Conservation (phyloP, 2,329 filamentous ascomycete species). For the Colletotrichum sp. region DNA sequence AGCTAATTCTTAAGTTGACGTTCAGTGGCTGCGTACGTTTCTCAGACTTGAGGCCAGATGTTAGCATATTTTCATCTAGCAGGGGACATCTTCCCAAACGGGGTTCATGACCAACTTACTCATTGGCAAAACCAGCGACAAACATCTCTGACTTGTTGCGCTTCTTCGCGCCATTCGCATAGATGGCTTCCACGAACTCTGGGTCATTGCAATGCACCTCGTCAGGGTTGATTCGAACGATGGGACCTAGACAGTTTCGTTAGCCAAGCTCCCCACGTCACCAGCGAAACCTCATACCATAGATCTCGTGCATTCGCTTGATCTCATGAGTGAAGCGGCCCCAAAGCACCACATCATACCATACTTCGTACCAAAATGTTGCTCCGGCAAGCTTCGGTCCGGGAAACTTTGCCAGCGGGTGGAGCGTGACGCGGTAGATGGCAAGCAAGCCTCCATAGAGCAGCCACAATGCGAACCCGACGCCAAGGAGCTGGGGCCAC, state of each 20-base stretch:
- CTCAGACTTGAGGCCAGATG: not conserved
- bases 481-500: not conserved
- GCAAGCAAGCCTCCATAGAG: not conserved
- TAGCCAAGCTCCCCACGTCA: not conserved
- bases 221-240: slow-evolving; percentile 42
- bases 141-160: slow-evolving; percentile 1
- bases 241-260: slow-evolving; percentile 29
- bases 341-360: slow-evolving; percentile 23
- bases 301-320: slow-evolving; percentile 30
- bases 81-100: not conserved
- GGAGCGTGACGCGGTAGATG: slow-evolving; percentile 21
- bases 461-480: not conserved
- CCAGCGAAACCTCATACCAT: slow-evolving; percentile 26
- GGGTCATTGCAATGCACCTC: slow-evolving; percentile 42
- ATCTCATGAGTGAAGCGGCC: slow-evolving; percentile 23
- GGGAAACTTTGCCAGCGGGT: slow-evolving; percentile 24
- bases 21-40: not conserved
- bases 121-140: not conserved
- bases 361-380: slow-evolving; percentile 23
- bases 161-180: slow-evolving; percentile 25
- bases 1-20: not conserved
- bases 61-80: not conserved
- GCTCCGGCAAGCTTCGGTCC: slow-evolving; percentile 27
- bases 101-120: not conserved
- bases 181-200: slow-evolving; percentile 40